Base-by-base conservation (phyloP, 1,139 yeast species). In the Geotrichum australiense region DNA sequence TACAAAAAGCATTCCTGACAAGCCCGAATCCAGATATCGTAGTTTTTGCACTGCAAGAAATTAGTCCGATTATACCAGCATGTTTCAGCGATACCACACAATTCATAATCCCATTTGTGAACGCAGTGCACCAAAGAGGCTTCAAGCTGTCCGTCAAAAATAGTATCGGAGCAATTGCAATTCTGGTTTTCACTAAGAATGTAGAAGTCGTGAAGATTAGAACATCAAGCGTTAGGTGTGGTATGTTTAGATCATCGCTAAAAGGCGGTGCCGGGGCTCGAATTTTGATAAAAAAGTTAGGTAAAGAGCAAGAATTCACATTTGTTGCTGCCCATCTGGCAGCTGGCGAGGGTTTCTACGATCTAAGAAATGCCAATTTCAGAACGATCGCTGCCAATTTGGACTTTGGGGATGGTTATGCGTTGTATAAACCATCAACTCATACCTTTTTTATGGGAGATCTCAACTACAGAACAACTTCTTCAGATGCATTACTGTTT, bases 371-470 rank as follows among this genome's bases (percentile, higher is more conserved):
- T 53, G 49, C 56, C 3, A 78, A 81, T 53, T 69, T 75, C 23
- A 51, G 63, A 29, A 61, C 63, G 3, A 59, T 85, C 4, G 69
- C 78, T 54, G 63, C 74, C 23, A 68, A 75, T 3, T 58, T 83
- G 37, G 75, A 72, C 47, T 78, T 80, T 59, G 73, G 70, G 5
- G 86, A 78, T 55, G 81, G 78, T 2, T 69, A 56, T 60, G 76
- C 75, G 34, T 66, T 72, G n/a, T 64, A 76, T 45, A 75, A 71
- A 53, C 80, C 78, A 0, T 56, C 63, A 0, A 55, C 70, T 5
- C 94, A 83, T 56, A 62, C 79, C 8, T 81, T 86, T 53, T 62
- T 86, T 45, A 63, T 84, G 70, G 96, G 96, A 0, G 96, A 87
- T 59, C 65, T 87, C 53, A 87, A 87, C 59, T 87, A 82, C 59